Conservation (phyloP, 345 rosid genomes). For the Dovyalis caffra region DNA sequence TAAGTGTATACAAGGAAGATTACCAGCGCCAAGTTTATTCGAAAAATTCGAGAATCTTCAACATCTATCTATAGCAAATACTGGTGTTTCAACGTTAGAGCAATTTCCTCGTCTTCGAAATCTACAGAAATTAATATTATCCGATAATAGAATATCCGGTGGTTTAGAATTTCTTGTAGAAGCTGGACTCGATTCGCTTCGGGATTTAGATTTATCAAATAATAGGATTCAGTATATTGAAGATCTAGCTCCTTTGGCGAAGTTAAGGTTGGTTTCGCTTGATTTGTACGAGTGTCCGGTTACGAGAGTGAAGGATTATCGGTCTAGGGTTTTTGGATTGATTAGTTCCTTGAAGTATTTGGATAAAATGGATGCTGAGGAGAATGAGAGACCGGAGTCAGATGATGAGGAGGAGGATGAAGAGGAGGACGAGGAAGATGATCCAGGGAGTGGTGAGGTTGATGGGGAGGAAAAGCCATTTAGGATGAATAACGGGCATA, state of each 20-base stretch:
- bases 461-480: conserved; percentile 57
- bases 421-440: conserved; percentile 63
- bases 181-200: conserved; percentile 59
- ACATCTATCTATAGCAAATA: conserved; percentile 64
- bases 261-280: conserved; percentile 61
- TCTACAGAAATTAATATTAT: conserved; percentile 60
- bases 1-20: conserved; percentile 61
- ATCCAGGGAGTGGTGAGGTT: conserved; percentile 62
- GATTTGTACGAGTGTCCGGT: conserved; percentile 88
- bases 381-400: conserved; percentile 72
- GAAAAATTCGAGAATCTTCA: conserved; percentile 63
- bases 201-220: conserved; percentile 71
- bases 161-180: conserved; percentile 63
- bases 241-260: conserved; percentile 68
- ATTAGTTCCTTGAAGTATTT: conserved; percentile 70
- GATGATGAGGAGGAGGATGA: conserved; percentile 74
- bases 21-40: conserved; percentile 49
- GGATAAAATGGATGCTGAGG: conserved; percentile 80
- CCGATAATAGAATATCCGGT: conserved; percentile 67
- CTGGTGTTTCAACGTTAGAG: conserved; percentile 63
- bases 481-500: conserved; percentile 52
- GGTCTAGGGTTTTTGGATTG: conserved; percentile 76
- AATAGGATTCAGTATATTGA: conserved; percentile 69
- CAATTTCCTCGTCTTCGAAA: conserved; percentile 59
- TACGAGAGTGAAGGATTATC: conserved; percentile 65